Conservation (phyloP, 2,329 filamentous ascomycete species). For the Hypomyces rosellus region DNA sequence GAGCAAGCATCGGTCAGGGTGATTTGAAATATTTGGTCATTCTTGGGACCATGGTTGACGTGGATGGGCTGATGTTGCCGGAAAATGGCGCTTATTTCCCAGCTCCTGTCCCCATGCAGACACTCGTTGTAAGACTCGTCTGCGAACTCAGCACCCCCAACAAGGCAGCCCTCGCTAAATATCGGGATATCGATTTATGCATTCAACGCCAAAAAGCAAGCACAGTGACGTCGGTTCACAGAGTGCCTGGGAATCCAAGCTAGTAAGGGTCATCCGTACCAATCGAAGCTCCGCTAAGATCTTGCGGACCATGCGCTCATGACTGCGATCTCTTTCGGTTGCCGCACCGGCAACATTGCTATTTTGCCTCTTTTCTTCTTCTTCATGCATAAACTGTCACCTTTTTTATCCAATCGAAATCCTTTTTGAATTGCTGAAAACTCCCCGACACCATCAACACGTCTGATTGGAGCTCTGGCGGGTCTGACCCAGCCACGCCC, state of each 20-base stretch:
- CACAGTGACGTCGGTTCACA: conserved; percentile 5
- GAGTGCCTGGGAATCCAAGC: conserved; percentile 5
- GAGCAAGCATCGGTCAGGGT: no score
- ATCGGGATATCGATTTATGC: neutral
- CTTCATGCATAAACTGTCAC: neutral
- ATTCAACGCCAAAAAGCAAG: neutral
- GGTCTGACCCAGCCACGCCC: neutral
- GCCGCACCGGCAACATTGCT: neutral
- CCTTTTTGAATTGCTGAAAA: neutral
- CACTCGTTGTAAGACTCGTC: neutral
- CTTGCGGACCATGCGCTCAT: neutral
- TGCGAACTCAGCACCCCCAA: no score
- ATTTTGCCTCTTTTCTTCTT: neutral
- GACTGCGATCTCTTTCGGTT: neutral
- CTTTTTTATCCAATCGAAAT: neutral
- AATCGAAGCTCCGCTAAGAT: neutral
- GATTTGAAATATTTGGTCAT: no score
- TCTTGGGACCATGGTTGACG: no score
- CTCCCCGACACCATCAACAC: neutral
- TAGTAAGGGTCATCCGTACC: no score
- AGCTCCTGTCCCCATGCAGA: conserved; percentile 3
- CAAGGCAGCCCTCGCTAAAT: neutral
- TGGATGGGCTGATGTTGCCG: neutral
- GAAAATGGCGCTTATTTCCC: conserved; percentile 6
- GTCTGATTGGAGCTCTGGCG: neutral